Evolutionary conservation across 441 rosid genomes (phyloP), one percentile per base, ranked within the genome.

Genomic region (Pelargonium citronellum): DNA sequence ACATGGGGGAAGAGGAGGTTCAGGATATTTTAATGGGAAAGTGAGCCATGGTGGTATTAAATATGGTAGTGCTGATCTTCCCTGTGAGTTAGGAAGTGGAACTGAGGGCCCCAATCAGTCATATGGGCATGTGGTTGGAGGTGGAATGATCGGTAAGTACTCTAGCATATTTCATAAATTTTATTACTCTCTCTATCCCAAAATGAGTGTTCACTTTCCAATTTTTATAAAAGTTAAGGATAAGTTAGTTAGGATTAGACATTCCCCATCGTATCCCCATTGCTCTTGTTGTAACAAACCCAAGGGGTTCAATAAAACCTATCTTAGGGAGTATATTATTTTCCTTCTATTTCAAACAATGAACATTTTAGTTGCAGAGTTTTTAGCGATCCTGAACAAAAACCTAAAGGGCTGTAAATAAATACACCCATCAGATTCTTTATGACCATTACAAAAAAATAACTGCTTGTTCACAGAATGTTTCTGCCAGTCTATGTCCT

Each of bases 1-100:
- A 71, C 99, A 95, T 70, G 98, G 99, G 27, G 99, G 99, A 74
- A 75, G 86, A 74, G 99, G 99, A 70, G 99, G 99, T 68, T 86
- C 96, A 69, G 99, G 99, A 74, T 83, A 79, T 81, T 95, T 83
- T 83, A 86, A 92, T 69, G 98, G 98, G 68, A 86, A 85, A 73
- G 80, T 88, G 71, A 85, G 91, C 79, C 83, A 75, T 72, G 98
- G 99, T 77, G 99, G 99, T 75, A 84, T 80, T 71, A 79, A 81
- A 69, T 95, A 95, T 72, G 99, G 99, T 20, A 83, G 82, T 83
- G 89, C 97, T 55, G 90, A 85, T 80, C 87, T 95, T 80, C 99
- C 99, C 60, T 95, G 99, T 51, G 98, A 95, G 79, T 80, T 91
- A 84, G 99, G 99, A 69, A 95, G 99, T 77, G 99, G 99, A 81